These are phyloP conservation scores for Fusarium sp. DNA, from an alignment of 2,329 filamentous ascomycete genomes.

Conservation along the genomic window DNA sequence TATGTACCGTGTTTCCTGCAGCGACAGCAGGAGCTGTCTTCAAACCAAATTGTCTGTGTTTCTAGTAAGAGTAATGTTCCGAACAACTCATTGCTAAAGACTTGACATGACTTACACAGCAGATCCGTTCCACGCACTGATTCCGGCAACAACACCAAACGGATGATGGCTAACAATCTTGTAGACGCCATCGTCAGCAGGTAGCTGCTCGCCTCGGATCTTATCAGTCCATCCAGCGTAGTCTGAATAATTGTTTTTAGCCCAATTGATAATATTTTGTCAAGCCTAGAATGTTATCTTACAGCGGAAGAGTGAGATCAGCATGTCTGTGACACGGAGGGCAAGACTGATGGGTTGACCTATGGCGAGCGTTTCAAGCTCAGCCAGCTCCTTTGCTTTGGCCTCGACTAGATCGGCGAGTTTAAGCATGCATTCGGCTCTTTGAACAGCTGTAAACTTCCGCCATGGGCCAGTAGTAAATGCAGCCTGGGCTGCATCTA, in stretches of 20 bases:
- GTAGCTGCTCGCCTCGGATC: not conserved
- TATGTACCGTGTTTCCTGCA: slow-evolving; percentile 2
- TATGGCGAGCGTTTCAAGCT: slow-evolving; percentile 7
- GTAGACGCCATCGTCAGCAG: slow-evolving; percentile 1
- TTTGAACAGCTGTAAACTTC: not conserved
- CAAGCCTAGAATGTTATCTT: not conserved
- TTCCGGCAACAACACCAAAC: slow-evolving; percentile 3
- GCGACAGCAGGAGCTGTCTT: not conserved
- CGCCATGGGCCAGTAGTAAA: not conserved
- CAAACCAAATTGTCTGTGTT: too few relatives aligned
- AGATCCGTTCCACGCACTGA: slow-evolving; percentile 3
- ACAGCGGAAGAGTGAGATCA: slow-evolving; percentile 1
- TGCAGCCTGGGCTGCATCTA: slow-evolving; percentile 3
- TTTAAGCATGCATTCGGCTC: not conserved
- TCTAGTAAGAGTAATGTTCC: too few relatives aligned
- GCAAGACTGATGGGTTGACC: slow-evolving; percentile 5
- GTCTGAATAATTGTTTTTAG: too few relatives aligned
- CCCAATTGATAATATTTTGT: too few relatives aligned
- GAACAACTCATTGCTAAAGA: too few relatives aligned
- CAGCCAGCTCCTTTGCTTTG: slow-evolving; percentile 1
- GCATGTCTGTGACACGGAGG: not conserved
- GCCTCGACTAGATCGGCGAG: not conserved
- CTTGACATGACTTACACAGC: too few relatives aligned
- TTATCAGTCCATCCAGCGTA: slow-evolving; percentile 10
- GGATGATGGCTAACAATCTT: slow-evolving; percentile 16